Base-by-base conservation (phyloP, 2,329 filamentous ascomycete genomes). In the Mycosphaerelloides madeirae region DNA sequence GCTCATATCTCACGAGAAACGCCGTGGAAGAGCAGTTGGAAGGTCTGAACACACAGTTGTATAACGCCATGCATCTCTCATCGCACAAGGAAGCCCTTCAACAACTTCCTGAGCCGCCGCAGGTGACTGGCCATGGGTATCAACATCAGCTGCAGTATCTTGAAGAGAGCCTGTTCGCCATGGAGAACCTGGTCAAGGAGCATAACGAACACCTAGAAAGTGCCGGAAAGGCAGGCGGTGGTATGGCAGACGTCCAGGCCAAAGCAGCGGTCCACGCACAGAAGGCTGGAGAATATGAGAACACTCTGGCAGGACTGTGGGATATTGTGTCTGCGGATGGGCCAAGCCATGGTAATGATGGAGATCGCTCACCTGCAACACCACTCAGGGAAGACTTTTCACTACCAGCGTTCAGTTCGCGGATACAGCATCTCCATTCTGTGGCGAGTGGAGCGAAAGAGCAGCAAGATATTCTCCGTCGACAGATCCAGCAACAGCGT, bases 401-500 rank as follows among this genome's bases (percentile, higher is more conserved):
- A 1, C 69, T 95, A 3, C 73, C 77, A 16, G 86, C 83, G 15
- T 94, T 97, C 64, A 84, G 82, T 13, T 72, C 79, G 7, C 87
- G 87, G 59, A 81, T 97, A 1, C 84, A 89, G 58, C 85, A 81
- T 69, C 71, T 96, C 3, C 87, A 89, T 61, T 75, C 76, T 31
- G 85, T 87, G 46, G 79, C 87, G n/a, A 84, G 83, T 14, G 79
- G 79, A 15, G 72, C 96, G 29, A 83, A 87, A 50, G 87, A 95
- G 57, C 90, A 97, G 63, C 94, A 95, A 63, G 80, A 81, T 38
- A 90, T 95, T 16, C 76, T 97, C 7, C 85, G 91, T 59, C 81
- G 89, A 33, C 90, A 97, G 65, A 91, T 96, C 59, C 91, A 95
- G 69, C 90, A 97, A 64, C 91, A 97, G 68, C 85, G 90, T 46